phyloP scores from a whole-genome alignment of 306 rosid species.

The Sesbania bispinosa region DNA sequence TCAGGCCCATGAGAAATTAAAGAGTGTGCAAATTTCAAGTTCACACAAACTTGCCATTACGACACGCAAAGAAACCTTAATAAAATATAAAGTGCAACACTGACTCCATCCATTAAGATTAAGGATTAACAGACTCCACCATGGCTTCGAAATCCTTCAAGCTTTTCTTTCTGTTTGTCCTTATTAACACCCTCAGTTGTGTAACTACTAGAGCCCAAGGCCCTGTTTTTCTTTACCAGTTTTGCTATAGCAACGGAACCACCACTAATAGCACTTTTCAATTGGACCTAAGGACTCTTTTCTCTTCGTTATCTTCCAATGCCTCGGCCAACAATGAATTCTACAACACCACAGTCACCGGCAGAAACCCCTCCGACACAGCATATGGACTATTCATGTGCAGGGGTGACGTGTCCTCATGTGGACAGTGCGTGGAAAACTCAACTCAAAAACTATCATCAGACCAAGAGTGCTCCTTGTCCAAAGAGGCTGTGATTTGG shows the following conservation, averaged over 20 bases:
- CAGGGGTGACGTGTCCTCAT: conserved; percentile 20
- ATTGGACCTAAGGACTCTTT: conserved; percentile 22
- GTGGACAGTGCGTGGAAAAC: conserved; percentile 1
- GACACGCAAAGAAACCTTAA: not conserved
- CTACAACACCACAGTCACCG: conserved; percentile 21
- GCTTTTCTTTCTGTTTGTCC: not conserved
- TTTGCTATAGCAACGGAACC: not conserved
- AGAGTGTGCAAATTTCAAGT: not conserved
- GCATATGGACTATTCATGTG: conserved; percentile 29
- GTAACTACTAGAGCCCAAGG: not conserved
- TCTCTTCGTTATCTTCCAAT: conserved; percentile 29
- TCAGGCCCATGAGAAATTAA: not conserved
- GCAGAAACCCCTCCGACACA: not conserved
- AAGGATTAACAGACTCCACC: not conserved
- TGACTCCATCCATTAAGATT: not conserved
- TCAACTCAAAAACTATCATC: not conserved
- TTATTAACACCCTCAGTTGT: not conserved
- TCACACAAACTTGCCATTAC: not conserved
- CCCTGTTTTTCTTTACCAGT: not conserved
- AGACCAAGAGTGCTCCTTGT: not conserved
- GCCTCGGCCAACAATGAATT: conserved; percentile 14
- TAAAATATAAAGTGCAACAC: not conserved
- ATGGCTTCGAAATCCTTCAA: not conserved
- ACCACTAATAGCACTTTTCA: conserved; percentile 33
- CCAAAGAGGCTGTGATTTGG: conserved; percentile 21